Percentiles rank a stretch among this genome's conserved stretches.
These are phyloP conservation scores for Adenanthera pavonina DNA, from an alignment of 306 rosid species.

Conservation along the genomic window DNA sequence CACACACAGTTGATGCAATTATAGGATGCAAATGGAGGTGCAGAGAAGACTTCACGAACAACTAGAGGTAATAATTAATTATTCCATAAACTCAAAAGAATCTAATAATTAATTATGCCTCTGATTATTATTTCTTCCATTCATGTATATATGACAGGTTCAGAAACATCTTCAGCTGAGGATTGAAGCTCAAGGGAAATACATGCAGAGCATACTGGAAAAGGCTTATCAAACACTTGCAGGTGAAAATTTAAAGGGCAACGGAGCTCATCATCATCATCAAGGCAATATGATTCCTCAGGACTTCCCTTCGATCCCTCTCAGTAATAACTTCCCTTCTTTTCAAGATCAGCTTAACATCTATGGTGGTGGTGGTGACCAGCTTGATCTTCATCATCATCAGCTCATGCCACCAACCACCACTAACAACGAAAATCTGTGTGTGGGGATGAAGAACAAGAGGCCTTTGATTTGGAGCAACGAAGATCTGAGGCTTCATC, in stretches of 20 bases:
- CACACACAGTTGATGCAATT: slow-evolving; percentile 66
- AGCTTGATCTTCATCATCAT: background rate
- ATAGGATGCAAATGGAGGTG: slow-evolving; percentile 99
- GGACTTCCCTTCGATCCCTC: background rate
- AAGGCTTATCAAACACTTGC: slow-evolving; percentile 99
- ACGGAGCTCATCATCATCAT: slow-evolving; percentile 22
- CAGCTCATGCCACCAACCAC: background rate
- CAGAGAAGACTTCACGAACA: slow-evolving; percentile 97
- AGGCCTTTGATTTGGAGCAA: slow-evolving; percentile 9
- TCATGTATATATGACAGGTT: slow-evolving; percentile 54
- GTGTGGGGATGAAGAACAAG: slow-evolving; percentile 13
- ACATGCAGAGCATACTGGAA: slow-evolving; percentile 98
- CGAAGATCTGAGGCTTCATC: slow-evolving; percentile 3
- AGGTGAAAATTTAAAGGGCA: slow-evolving; percentile 77
- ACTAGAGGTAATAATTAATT: slow-evolving; percentile 75
- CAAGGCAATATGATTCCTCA: slow-evolving; percentile 6
- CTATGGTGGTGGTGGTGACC: background rate
- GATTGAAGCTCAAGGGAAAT: slow-evolving; percentile 98
- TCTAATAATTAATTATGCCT: background rate
- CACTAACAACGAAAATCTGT: background rate
- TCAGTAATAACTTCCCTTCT: slow-evolving; percentile 32
- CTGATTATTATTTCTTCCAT: background rate
- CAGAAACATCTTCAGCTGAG: slow-evolving; percentile 96
- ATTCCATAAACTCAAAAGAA: background rate
- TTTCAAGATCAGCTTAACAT: slow-evolving; percentile 14